phyloP scores from a whole-genome alignment of 2,329 filamentous ascomycete species.

The Aspergillus pseudoterreus region DNA sequence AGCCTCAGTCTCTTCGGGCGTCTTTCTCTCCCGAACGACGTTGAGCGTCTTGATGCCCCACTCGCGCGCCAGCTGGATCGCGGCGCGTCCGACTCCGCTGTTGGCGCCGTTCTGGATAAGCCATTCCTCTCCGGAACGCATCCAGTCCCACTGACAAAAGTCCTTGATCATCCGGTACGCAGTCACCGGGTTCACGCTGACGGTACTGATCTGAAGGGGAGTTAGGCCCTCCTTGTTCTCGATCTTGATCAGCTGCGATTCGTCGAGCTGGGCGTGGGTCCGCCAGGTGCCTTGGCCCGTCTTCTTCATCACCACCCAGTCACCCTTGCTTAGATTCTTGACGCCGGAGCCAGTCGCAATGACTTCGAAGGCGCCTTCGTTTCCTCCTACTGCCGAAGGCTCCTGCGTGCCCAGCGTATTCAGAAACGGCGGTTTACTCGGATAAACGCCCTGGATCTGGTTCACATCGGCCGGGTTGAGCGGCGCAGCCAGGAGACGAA shows the following conservation, averaged over 20 bases:
- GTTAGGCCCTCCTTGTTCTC: slow-evolving; percentile 67
- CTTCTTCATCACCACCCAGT: slow-evolving; percentile 87
- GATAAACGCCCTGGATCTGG: slow-evolving; percentile 95
- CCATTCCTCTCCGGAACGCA: slow-evolving; percentile 71
- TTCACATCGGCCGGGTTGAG: slow-evolving; percentile 99
- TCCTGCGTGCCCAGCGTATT: slow-evolving; percentile 70
- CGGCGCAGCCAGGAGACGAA: slow-evolving; percentile 84
- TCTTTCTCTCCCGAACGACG: slow-evolving; percentile 70
- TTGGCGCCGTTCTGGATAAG: slow-evolving; percentile 97
- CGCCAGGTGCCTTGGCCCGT: slow-evolving; percentile 91
- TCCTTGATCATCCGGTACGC: slow-evolving; percentile 90
- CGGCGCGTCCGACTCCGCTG: slow-evolving; percentile 83
- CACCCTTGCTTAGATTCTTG: slow-evolving; percentile 65
- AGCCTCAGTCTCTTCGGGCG: slow-evolving; percentile 60
- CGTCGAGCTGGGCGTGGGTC: slow-evolving; percentile 72
- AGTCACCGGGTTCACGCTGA: slow-evolving; percentile 88
- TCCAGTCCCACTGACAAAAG: slow-evolving; percentile 58
- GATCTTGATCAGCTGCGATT: slow-evolving; percentile 63
- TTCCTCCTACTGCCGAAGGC: slow-evolving; percentile 63
- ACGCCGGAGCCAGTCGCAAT: slow-evolving; percentile 61
- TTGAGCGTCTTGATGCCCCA: slow-evolving; percentile 94
- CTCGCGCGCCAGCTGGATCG: slow-evolving; percentile 77
- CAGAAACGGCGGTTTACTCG: slow-evolving; percentile 74
- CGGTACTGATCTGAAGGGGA: slow-evolving; percentile 76
- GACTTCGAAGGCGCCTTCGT: slow-evolving; percentile 94